phyloP scores from a whole-genome alignment of 2,329 filamentous ascomycete genomes.

The Scedosporium aurantiacum region DNA sequence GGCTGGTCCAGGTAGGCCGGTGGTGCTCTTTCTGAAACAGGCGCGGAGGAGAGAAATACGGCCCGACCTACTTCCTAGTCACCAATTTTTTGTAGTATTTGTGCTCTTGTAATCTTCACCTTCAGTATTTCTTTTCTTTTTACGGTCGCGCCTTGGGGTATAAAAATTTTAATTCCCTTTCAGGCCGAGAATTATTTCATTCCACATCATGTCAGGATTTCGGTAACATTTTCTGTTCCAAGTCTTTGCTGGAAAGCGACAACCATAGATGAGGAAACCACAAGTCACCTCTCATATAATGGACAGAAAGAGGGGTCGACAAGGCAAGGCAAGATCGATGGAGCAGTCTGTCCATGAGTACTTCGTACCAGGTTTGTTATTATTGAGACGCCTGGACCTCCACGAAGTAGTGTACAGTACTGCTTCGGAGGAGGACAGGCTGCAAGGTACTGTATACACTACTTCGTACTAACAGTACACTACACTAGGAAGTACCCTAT shows the following conservation, averaged over 20 bases:
- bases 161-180: background rate
- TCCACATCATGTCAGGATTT: background rate
- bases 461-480: too few relatives aligned
- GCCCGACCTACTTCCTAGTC: background rate
- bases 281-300: background rate
- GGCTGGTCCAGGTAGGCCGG: background rate
- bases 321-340: background rate
- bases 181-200: background rate
- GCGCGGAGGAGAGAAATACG: slow-evolving; percentile 1
- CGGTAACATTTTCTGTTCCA: background rate
- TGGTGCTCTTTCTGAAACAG: slow-evolving; percentile 1
- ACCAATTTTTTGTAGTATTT: background rate
- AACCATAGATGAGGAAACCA: background rate
- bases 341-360: background rate
- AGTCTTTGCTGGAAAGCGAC: background rate
- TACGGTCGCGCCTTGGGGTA: background rate
- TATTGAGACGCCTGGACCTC: too few relatives aligned
- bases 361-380: too few relatives aligned
- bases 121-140: background rate
- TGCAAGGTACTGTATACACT: too few relatives aligned
- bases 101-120: background rate
- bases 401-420: too few relatives aligned
- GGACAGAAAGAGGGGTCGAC: background rate
- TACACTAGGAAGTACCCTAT: too few relatives aligned
- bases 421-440: too few relatives aligned